A percentile compares a stretch with the other conserved stretches of the same genome.
phyloP scores from a whole-genome alignment of 176 grass and related monocot species.

The Tillandsia fasciculata region DNA sequence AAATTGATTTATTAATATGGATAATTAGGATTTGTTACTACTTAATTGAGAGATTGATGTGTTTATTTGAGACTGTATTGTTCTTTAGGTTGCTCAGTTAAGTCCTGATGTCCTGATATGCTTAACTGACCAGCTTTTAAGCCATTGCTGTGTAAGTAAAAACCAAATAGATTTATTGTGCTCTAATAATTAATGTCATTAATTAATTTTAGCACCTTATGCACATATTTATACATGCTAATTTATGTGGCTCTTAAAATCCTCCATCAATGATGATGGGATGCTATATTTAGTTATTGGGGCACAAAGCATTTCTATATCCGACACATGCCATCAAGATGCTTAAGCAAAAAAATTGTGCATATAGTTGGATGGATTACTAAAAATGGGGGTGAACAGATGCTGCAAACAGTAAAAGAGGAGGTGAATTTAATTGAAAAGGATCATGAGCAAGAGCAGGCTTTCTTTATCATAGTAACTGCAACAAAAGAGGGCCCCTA shows the following conservation, averaged over 20 bases:
- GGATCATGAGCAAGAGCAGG: background rate
- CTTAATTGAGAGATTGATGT: too few relatives aligned
- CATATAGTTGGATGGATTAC: background rate
- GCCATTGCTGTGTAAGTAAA: too few relatives aligned
- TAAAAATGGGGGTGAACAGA: background rate
- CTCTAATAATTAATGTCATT: too few relatives aligned
- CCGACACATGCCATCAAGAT: conserved; percentile 1
- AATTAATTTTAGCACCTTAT: too few relatives aligned
- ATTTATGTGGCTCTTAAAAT: background rate
- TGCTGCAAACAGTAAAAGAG: background rate
- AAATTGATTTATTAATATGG: too few relatives aligned
- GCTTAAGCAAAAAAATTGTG: background rate
- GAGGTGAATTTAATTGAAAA: background rate
- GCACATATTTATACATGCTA: too few relatives aligned
- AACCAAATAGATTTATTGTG: too few relatives aligned
- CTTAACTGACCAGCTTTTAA: too few relatives aligned
- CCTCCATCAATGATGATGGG: background rate
- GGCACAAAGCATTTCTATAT: background rate
- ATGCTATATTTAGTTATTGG: background rate
- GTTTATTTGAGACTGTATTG: too few relatives aligned
- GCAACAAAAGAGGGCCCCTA: conserved; percentile 1
- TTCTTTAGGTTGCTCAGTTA: too few relatives aligned
- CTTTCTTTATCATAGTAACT: conserved; percentile 2
- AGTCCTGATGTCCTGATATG: too few relatives aligned
- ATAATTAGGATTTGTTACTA: too few relatives aligned